Conservation (phyloP, 768 basidiomycete species). For the Melanogaster broomeanus region DNA sequence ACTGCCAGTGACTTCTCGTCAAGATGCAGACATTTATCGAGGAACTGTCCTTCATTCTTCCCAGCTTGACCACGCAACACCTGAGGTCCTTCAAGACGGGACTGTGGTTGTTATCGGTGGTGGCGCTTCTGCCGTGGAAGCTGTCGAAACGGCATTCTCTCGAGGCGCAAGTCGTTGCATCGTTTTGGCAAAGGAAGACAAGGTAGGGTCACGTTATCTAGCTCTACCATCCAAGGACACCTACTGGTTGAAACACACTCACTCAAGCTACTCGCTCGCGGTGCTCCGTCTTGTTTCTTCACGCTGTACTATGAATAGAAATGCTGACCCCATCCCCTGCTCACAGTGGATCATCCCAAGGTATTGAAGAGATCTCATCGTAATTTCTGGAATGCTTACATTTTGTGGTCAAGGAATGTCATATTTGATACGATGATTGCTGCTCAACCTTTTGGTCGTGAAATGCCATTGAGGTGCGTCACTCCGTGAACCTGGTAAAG, state of each 20-base stretch:
- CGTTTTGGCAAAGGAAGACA: slow-evolving; percentile 46
- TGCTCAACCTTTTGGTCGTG: slow-evolving; percentile 51
- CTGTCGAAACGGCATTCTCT: slow-evolving; percentile 38
- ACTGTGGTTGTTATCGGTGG: slow-evolving; percentile 49
- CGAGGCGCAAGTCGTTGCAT: slow-evolving; percentile 35
- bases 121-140: slow-evolving; percentile 56
- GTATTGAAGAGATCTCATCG: slow-evolving; percentile 6
- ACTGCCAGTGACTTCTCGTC: background rate
- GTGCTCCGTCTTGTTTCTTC: too few relatives aligned
- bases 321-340: background rate
- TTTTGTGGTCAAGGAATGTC: slow-evolving; percentile 33
- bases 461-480: slow-evolving; percentile 49
- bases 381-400: background rate
- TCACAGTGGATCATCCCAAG: slow-evolving; percentile 51
- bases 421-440: slow-evolving; percentile 49
- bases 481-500: background rate
- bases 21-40: background rate
- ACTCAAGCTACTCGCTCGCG: too few relatives aligned
- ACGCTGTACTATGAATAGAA: background rate
- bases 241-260: too few relatives aligned
- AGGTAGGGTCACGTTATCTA: slow-evolving; percentile 10
- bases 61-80: slow-evolving; percentile 39
- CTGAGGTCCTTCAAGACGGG: slow-evolving; percentile 38
- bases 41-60: slow-evolving; percentile 47
- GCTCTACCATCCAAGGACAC: background rate